Evolutionary conservation across 176 grass and related monocot species (phyloP).

Genomic region (Ensete glaucum): DNA sequence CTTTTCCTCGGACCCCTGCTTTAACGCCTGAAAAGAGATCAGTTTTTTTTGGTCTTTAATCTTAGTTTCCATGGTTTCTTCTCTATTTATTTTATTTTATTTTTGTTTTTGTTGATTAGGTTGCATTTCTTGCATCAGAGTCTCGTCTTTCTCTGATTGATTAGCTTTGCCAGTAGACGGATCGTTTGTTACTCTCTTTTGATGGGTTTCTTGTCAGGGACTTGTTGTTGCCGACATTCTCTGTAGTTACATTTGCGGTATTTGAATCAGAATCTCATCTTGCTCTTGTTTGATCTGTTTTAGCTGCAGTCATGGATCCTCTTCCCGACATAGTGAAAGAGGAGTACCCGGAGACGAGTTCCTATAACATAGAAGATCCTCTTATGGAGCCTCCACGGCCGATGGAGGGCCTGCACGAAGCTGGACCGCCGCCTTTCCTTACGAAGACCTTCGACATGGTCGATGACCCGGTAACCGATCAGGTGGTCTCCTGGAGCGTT

Average conservation of each 20-base stretch:
- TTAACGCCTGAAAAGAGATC: no score
- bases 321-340: conserved; percentile 7
- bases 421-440: conserved; percentile 17
- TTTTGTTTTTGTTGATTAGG: no score
- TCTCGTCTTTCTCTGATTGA: no score
- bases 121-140: no score
- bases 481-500: conserved; percentile 2
- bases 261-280: not conserved
- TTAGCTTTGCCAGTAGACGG: no score
- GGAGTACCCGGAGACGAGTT: not conserved
- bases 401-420: conserved; percentile 8
- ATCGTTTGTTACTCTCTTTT: no score
- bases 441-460: conserved; percentile 16
- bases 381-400: not conserved
- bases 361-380: not conserved
- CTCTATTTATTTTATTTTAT: no score
- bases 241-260: not conserved
- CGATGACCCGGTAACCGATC: conserved; percentile 7
- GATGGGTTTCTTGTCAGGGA: not conserved
- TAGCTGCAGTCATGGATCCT: not conserved
- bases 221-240: not conserved
- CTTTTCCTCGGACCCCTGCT: no score
- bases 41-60: no score
- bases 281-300: not conserved
- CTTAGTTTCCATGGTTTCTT: no score